These are phyloP conservation scores for Aspergillus melleus DNA, from an alignment of 2,329 filamentous ascomycete species.

Conservation along the genomic window DNA sequence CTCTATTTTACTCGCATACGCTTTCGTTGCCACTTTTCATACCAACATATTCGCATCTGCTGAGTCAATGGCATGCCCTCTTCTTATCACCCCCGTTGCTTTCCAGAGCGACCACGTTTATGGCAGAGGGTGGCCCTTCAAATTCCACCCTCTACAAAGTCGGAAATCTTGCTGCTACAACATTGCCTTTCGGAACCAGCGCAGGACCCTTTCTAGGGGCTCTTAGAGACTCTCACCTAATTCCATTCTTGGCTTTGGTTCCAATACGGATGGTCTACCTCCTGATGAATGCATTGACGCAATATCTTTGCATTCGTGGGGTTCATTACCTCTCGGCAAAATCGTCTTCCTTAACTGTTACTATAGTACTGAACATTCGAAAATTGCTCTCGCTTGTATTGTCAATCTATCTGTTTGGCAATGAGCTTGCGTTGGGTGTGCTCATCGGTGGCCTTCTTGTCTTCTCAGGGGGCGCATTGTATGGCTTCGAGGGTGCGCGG, in stretches of 20 bases:
- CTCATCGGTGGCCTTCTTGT: slow-evolving; percentile 79
- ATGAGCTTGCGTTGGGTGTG: slow-evolving; percentile 73
- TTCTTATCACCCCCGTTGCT: slow-evolving; percentile 35
- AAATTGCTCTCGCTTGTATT: slow-evolving; percentile 89
- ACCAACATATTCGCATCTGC: slow-evolving; percentile 37
- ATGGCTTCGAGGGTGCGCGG: slow-evolving; percentile 68
- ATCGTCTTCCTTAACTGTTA: slow-evolving; percentile 89
- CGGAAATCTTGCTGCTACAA: not conserved
- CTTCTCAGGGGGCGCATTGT: slow-evolving; percentile 86
- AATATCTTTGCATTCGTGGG: slow-evolving; percentile 91
- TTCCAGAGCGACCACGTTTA: slow-evolving; percentile 16
- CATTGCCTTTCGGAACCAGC: not conserved
- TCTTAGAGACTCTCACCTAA: not conserved
- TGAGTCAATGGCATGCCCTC: slow-evolving; percentile 37
- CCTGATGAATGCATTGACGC: slow-evolving; percentile 68
- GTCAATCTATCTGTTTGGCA: slow-evolving; percentile 94
- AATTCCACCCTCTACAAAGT: not conserved
- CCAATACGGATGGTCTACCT: slow-evolving; percentile 42
- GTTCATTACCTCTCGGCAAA: slow-evolving; percentile 91
- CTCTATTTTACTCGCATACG: slow-evolving; percentile 84
- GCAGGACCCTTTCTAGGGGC: not conserved
- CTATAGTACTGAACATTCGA: slow-evolving; percentile 91
- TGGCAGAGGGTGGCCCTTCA: not conserved
- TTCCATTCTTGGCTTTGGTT: slow-evolving; percentile 28
- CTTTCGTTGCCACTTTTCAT: slow-evolving; percentile 49